phyloP scores from a whole-genome alignment of 164 flowering plant genomes.

The Echeveria elegans region DNA sequence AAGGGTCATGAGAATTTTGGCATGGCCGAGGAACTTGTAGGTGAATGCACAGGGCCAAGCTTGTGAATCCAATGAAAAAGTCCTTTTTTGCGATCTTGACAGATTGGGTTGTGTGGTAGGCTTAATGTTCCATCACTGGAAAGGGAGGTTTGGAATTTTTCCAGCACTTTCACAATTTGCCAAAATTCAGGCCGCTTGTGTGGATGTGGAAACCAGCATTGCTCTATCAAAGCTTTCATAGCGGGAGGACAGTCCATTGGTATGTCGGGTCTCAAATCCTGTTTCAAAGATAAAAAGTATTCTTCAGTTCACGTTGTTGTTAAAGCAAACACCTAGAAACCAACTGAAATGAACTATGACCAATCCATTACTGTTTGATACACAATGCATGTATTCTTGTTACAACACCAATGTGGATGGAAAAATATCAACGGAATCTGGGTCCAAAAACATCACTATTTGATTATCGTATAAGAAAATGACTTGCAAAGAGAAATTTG shows the following conservation, averaged over 20 bases:
- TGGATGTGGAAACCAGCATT: conserved; percentile 54
- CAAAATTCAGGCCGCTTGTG: conserved; percentile 71
- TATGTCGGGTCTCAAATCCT: conserved; percentile 60
- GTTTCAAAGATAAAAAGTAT: neutral
- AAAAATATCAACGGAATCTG: neutral
- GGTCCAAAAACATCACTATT: neutral
- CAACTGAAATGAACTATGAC: neutral
- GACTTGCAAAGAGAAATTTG: neutral
- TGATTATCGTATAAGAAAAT: neutral
- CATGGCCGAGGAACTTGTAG: conserved; percentile 28
- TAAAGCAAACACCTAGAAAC: neutral
- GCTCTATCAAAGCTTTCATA: conserved; percentile 58
- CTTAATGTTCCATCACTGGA: conserved; percentile 53
- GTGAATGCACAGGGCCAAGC: conserved; percentile 37
- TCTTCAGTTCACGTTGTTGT: neutral
- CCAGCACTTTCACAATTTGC: conserved; percentile 67
- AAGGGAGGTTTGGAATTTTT: conserved; percentile 59
- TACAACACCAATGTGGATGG: no score
- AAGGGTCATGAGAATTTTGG: conserved; percentile 41
- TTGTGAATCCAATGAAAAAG: conserved; percentile 65
- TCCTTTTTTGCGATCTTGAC: conserved; percentile 72
- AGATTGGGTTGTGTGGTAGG: conserved; percentile 25
- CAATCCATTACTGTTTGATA: neutral
- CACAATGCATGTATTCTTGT: no score
- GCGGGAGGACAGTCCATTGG: conserved; percentile 61